Conservation (phyloP, 805 yeast species). For the Saccharomycopsis malanga region DNA sequence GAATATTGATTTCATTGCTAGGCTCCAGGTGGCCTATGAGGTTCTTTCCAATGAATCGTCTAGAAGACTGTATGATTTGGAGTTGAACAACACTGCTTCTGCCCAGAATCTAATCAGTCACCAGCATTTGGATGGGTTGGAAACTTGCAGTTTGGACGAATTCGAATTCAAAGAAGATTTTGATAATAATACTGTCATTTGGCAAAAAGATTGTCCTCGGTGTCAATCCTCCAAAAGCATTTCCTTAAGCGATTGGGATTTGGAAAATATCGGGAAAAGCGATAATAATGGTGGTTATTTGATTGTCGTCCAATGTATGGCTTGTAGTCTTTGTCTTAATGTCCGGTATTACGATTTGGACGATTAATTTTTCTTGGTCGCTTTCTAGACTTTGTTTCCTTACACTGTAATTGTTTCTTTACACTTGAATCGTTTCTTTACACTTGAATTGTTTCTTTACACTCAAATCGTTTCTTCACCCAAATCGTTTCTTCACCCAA, state of each 20-base stretch:
- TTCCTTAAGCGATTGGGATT: constrained; percentile 50
- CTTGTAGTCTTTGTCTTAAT: constrained; percentile 82
- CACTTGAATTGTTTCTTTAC: too few species aligned
- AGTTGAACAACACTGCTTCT: constrained; percentile 31
- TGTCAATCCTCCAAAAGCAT: constrained; percentile 52
- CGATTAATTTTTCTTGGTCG: too few species aligned
- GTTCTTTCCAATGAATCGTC: constrained; percentile 36
- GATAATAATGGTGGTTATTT: constrained; percentile 50
- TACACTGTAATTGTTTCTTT: too few species aligned
- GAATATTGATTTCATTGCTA: constrained; percentile 31
- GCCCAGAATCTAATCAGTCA: constrained; percentile 30
- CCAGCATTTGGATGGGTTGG: constrained; percentile 57
- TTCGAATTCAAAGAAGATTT: constrained; percentile 38
- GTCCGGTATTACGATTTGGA: constrained; percentile 55
- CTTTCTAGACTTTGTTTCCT: too few species aligned
- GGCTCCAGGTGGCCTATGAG: constrained; percentile 59
- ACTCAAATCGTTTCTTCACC: too few species aligned
- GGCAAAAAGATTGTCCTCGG: constrained; percentile 57
- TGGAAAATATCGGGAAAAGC: constrained; percentile 45
- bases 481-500: too few species aligned
- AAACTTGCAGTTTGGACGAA: constrained; percentile 56
- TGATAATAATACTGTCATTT: constrained; percentile 32
- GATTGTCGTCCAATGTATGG: constrained; percentile 68
- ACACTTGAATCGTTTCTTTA: too few species aligned
- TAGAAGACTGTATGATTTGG: constrained; percentile 47